Conservation (phyloP, 2,329 filamentous ascomycete species). For the Paraphoma sp. region DNA sequence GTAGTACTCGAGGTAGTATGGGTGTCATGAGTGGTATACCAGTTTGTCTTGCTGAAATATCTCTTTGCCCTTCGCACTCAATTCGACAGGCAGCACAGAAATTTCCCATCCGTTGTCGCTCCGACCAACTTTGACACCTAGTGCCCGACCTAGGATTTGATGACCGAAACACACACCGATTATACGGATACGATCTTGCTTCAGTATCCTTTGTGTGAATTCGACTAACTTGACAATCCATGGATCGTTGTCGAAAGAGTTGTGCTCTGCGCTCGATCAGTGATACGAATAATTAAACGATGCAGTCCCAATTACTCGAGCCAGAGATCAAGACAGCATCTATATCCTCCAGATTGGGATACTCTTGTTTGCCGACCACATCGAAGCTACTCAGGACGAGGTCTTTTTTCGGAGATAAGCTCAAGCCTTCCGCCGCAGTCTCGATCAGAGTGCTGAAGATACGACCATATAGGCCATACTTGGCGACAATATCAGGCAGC, state of each 20-base stretch:
- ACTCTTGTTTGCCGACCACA: slow-evolving; percentile 71
- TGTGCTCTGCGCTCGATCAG: slow-evolving; percentile 61
- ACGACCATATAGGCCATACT: slow-evolving; percentile 75
- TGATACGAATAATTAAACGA: not conserved
- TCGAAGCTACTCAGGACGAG: slow-evolving; percentile 72
- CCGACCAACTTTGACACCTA: slow-evolving; percentile 71
- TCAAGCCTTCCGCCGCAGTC: slow-evolving; percentile 58
- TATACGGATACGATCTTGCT: slow-evolving; percentile 69
- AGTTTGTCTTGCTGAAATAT: slow-evolving; percentile 72
- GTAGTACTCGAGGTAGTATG: not conserved
- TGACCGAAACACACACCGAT: slow-evolving; percentile 88
- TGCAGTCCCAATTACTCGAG: slow-evolving; percentile 55
- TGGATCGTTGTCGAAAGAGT: slow-evolving; percentile 73
- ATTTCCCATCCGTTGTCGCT: slow-evolving; percentile 80
- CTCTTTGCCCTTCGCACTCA: slow-evolving; percentile 73
- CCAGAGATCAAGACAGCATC: slow-evolving; percentile 87
- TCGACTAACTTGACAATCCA: slow-evolving; percentile 81
- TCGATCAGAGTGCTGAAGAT: slow-evolving; percentile 61
- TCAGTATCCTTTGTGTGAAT: slow-evolving; percentile 67
- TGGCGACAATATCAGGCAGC: slow-evolving; percentile 65
- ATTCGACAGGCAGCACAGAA: slow-evolving; percentile 72
- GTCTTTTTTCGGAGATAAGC: slow-evolving; percentile 46
- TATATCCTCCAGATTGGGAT: slow-evolving; percentile 75
- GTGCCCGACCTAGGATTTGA: slow-evolving; percentile 78
- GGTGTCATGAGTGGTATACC: slow-evolving; percentile 49